Conservation (phyloP, 1,284 basidiomycete genomes). For the Boletus holoroseus region DNA sequence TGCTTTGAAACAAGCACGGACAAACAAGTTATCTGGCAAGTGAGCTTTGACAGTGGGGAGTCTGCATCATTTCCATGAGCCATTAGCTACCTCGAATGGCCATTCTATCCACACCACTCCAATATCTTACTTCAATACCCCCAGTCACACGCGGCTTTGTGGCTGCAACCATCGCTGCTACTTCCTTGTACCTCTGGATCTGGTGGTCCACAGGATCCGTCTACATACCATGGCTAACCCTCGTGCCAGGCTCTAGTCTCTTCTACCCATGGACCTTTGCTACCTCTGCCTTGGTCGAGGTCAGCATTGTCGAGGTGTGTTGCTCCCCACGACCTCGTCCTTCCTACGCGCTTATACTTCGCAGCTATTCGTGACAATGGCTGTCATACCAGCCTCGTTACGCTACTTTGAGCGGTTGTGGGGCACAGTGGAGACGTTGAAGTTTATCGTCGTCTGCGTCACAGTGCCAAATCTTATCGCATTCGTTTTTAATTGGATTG, state of each 20-base stretch:
- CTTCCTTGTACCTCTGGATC: conserved; percentile 63
- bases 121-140: conserved; percentile 65
- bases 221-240: conserved; percentile 68
- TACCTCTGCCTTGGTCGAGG: conserved; percentile 84
- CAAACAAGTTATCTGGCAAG: conserved; percentile 17
- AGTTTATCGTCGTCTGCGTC: conserved; percentile 79
- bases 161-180: conserved; percentile 58
- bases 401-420: conserved; percentile 92
- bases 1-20: conserved; percentile 16
- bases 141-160: conserved; percentile 76
- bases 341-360: conserved; percentile 17
- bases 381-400: conserved; percentile 77
- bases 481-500: conserved; percentile 76
- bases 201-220: conserved; percentile 47
- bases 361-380: conserved; percentile 72
- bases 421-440: conserved; percentile 81
- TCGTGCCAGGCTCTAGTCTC: conserved; percentile 79
- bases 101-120: conserved; percentile 63
- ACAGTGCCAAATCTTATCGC: conserved; percentile 85
- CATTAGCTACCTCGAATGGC: conserved; percentile 49
- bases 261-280: conserved; percentile 93
- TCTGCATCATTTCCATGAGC: conserved; percentile 7
- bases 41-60: not conserved
- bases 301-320: conserved; percentile 76
- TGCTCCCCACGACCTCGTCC: not conserved